A percentile compares a stretch with the other conserved stretches of the same genome.
Evolutionary conservation across 176 grass and related monocot genomes (phyloP).

Genomic region (Oryza brachyantha): DNA sequence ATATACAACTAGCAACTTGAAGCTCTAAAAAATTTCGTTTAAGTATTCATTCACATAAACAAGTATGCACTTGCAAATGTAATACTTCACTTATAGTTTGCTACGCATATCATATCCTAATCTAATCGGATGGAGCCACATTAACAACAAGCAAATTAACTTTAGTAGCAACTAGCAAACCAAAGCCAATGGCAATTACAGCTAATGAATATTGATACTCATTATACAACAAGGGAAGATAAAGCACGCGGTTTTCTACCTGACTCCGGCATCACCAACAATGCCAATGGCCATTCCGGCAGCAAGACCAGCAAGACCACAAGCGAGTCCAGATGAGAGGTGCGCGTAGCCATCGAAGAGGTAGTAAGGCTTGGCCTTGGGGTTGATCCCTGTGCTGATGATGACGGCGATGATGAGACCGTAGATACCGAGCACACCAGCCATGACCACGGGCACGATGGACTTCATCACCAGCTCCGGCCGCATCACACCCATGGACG

Average conservation of each 20-base stretch:
- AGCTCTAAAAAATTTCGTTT: background rate
- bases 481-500: slow-evolving; percentile 72
- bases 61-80: background rate
- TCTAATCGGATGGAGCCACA: background rate
- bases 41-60: background rate
- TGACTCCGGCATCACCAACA: slow-evolving; percentile 66
- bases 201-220: background rate
- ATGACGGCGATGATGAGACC: slow-evolving; percentile 70
- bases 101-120: background rate
- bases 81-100: background rate
- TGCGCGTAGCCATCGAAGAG: slow-evolving; percentile 71
- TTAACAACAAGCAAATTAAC: background rate
- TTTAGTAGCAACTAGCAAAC: background rate
- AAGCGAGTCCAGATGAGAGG: slow-evolving; percentile 60
- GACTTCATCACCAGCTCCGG: slow-evolving; percentile 78
- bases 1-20: background rate
- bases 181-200: background rate
- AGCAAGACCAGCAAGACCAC: slow-evolving; percentile 58
- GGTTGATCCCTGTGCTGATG: slow-evolving; percentile 75
- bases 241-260: slow-evolving; percentile 27
- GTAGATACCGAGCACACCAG: slow-evolving; percentile 72
- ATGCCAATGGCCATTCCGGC: slow-evolving; percentile 75
- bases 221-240: background rate
- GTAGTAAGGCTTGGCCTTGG: slow-evolving; percentile 73
- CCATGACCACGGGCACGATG: slow-evolving; percentile 75